phyloP scores from a whole-genome alignment of 768 basidiomycete genomes.

The Xerocomellus intermedius region DNA sequence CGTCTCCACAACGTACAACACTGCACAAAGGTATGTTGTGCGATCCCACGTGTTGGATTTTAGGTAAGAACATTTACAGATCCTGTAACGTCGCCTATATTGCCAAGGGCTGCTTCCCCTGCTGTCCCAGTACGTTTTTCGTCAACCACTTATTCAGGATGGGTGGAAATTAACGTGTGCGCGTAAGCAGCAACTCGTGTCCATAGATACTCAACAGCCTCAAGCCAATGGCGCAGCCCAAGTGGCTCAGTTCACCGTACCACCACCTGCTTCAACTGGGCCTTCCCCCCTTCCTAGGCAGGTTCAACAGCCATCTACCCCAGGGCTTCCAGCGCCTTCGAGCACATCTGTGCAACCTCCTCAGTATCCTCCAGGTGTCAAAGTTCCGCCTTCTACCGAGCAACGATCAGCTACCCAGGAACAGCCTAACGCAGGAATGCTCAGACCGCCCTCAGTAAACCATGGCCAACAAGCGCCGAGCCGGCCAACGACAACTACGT shows the following conservation, averaged over 20 bases:
- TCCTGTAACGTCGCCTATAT: conserved; percentile 43
- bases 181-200: conserved; percentile 36
- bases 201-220: conserved; percentile 40
- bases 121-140: conserved; percentile 39
- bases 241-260: conserved; percentile 25
- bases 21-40: conserved; percentile 47
- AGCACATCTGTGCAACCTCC: conserved; percentile 35
- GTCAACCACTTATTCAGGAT: conserved; percentile 8
- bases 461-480: conserved; percentile 42
- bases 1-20: conserved; percentile 55
- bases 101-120: conserved; percentile 43
- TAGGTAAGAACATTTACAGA: conserved; percentile 36
- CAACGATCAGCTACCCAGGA: conserved; percentile 33
- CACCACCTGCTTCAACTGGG: conserved; percentile 36
- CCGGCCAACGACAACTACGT: conserved; percentile 46
- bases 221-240: conserved; percentile 35
- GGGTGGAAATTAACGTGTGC: conserved; percentile 16
- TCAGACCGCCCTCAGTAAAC: conserved; percentile 54
- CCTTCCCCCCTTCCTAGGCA: conserved; percentile 53
- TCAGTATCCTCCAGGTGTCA: conserved; percentile 71
- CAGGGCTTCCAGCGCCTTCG: conserved; percentile 16
- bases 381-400: conserved; percentile 45
- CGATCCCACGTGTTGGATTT: conserved; percentile 17
- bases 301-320: conserved; percentile 39
- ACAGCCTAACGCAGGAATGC: conserved; percentile 41